Evolutionary conservation across 2,329 filamentous ascomycete genomes (phyloP).

Genomic region (Domatiomyces globalis): DNA sequence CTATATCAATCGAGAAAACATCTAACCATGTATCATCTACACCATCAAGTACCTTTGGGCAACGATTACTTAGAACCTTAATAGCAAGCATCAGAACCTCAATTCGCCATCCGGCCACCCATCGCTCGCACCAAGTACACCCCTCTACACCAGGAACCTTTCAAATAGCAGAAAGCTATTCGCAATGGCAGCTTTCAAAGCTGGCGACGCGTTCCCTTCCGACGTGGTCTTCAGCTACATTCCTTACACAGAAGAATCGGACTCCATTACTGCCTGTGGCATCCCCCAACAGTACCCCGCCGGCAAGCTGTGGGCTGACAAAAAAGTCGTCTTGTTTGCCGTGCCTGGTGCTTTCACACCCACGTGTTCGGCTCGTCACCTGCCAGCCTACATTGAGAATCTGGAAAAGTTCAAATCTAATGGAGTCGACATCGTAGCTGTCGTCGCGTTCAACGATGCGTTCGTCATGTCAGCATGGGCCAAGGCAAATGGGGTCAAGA

Average conservation of each 20-base stretch:
- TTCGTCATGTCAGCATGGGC: slow-evolving; percentile 82
- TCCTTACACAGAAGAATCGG: slow-evolving; percentile 55
- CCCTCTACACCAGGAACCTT: neutral
- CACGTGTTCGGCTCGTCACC: slow-evolving; percentile 66
- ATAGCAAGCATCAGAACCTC: neutral
- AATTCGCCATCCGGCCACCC: neutral
- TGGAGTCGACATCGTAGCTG: slow-evolving; percentile 67
- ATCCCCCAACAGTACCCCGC: slow-evolving; percentile 66
- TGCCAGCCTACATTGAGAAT: slow-evolving; percentile 66
- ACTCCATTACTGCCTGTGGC: slow-evolving; percentile 61
- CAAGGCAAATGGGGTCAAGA: slow-evolving; percentile 69
- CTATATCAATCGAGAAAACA: neutral
- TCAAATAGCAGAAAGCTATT: neutral
- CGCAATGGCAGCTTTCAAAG: slow-evolving; percentile 55
- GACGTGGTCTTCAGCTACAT: slow-evolving; percentile 54
- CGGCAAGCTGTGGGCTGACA: slow-evolving; percentile 57
- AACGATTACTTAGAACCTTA: neutral
- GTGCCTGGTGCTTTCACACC: slow-evolving; percentile 73
- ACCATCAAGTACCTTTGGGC: no score
- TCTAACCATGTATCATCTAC: neutral
- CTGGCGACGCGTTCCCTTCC: slow-evolving; percentile 70
- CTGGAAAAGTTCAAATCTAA: slow-evolving; percentile 57
- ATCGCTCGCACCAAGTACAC: neutral
- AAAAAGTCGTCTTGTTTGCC: slow-evolving; percentile 57
- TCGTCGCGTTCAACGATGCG: slow-evolving; percentile 71